Evolutionary conservation across 768 basidiomycete species (phyloP), one percentile per base, ranked within the genome.

Genomic region (Tricholoma furcatifolium): DNA sequence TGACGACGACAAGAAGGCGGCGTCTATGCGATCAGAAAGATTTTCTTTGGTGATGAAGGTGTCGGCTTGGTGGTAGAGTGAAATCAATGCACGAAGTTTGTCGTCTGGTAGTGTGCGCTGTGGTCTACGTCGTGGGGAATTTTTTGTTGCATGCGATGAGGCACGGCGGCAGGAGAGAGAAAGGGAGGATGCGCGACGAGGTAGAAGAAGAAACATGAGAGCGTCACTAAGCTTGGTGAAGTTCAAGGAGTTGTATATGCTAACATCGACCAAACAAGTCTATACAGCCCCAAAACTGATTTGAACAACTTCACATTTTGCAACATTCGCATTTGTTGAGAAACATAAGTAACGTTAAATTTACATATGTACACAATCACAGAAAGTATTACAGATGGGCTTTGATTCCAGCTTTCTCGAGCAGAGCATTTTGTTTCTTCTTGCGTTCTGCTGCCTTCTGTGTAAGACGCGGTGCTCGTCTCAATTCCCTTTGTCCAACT

Each of bases 401-500:
- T 61, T 84, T 88, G 31, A 88, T 43, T 23, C 82, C 80, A 54
- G 82, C 78, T 61, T 81, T 84, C 41, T 78, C 73, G 60, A 88
- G 67, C 45, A 91, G 63, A 6, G 63, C 74, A n/a, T 69, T 74
- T 65, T 92, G 86, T 66, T 76, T 88, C 71, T 75, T 75, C 67
- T 79, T 80, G 41, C 78, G 63, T 54, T 82, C 83, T 11, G 71
- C 73, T 5, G 78, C 71, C 54, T 79, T 82, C 64, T 79, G 74
- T 21, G 69, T 76, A 3, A 97, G 70, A 11, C 56, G 76, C 1
- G 81, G 80, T 1, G 85, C 91, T 21, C 92, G 84, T 71, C 81
- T 88, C 58, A 98, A 75, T 70, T 98, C 96, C 41, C 85, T 76
- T 63, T 88, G 87, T 8, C 95, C 96, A 40, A 98, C 89, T 71